Conservation (phyloP, 2,329 filamentous ascomycete genomes). For the Beauveria scarabaeidicola region DNA sequence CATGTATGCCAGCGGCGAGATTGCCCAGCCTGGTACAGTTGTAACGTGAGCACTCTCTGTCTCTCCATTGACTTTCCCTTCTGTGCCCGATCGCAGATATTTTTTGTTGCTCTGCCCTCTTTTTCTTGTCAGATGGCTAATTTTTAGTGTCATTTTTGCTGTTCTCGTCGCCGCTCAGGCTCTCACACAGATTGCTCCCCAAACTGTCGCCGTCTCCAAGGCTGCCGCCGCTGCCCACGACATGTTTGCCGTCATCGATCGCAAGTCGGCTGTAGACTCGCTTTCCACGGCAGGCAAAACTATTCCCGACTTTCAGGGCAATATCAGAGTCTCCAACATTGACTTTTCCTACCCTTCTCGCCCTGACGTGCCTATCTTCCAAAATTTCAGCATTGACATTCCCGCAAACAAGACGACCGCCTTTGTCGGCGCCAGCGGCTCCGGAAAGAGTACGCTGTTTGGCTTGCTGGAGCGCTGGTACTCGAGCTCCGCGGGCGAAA, state of each 20-base stretch:
- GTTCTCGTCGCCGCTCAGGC: constrained; percentile 37
- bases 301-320: constrained; percentile 26
- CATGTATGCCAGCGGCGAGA: constrained; percentile 37
- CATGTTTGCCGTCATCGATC: constrained; percentile 40
- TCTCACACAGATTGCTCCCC: constrained; percentile 39
- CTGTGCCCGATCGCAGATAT: too few species aligned
- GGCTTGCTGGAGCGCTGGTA: constrained; percentile 54
- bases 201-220: constrained; percentile 36
- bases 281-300: constrained; percentile 27
- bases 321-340: constrained; percentile 41
- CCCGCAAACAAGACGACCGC: constrained; percentile 41
- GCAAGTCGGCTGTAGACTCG: constrained; percentile 34
- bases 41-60: constrained; percentile 31
- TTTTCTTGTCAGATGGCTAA: neutral
- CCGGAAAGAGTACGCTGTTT: constrained; percentile 50
- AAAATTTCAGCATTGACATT: constrained; percentile 33
- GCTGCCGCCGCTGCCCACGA: constrained; percentile 38
- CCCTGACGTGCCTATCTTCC: constrained; percentile 37
- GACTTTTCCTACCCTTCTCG: constrained; percentile 50
- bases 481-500: constrained; percentile 34
- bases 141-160: constrained; percentile 36
- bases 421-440: constrained; percentile 49
- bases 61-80: neutral
- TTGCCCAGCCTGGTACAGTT: constrained; percentile 35
- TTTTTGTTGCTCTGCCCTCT: neutral